Percentiles rank a stretch among this genome's conserved stretches.
Evolutionary conservation across 768 basidiomycete species (phyloP).

Genomic region (Russula virescens): DNA sequence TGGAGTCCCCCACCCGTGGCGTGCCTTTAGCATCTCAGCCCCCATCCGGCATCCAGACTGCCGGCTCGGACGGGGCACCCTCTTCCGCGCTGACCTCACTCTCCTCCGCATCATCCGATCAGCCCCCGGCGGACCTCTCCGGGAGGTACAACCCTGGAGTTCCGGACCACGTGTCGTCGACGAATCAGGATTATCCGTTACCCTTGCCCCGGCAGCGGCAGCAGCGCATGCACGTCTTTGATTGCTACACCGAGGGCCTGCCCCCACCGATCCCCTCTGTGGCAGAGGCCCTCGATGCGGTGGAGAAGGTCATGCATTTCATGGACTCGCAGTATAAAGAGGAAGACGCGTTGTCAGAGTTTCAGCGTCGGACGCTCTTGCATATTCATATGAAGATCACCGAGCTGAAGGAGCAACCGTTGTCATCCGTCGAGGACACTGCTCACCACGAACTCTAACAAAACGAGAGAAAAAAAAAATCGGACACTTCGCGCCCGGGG

Average conservation of each 20-base stretch:
- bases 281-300: slow-evolving; percentile 48
- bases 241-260: slow-evolving; percentile 12
- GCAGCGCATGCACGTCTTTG: slow-evolving; percentile 23
- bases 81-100: slow-evolving; percentile 18
- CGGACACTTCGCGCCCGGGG: slow-evolving; percentile 10
- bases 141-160: slow-evolving; percentile 15
- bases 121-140: slow-evolving; percentile 15
- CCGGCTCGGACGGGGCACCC: slow-evolving; percentile 13
- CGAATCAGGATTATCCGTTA: slow-evolving; percentile 14
- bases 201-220: slow-evolving; percentile 16
- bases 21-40: not conserved
- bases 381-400: slow-evolving; percentile 34
- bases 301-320: slow-evolving; percentile 49
- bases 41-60: slow-evolving; percentile 17
- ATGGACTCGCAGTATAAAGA: slow-evolving; percentile 42
- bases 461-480: not conserved
- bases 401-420: slow-evolving; percentile 17
- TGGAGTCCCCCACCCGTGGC: slow-evolving; percentile 10
- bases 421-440: slow-evolving; percentile 12
- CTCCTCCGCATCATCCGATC: slow-evolving; percentile 19
- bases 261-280: slow-evolving; percentile 32
- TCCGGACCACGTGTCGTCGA: slow-evolving; percentile 19
- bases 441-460: slow-evolving; percentile 14
- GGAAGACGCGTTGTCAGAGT: slow-evolving; percentile 38
- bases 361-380: slow-evolving; percentile 48